A percentile compares a stretch with the other conserved stretches of the same genome.
phyloP scores from a whole-genome alignment of 2,329 filamentous ascomycete species.

The Nemania abortiva region DNA sequence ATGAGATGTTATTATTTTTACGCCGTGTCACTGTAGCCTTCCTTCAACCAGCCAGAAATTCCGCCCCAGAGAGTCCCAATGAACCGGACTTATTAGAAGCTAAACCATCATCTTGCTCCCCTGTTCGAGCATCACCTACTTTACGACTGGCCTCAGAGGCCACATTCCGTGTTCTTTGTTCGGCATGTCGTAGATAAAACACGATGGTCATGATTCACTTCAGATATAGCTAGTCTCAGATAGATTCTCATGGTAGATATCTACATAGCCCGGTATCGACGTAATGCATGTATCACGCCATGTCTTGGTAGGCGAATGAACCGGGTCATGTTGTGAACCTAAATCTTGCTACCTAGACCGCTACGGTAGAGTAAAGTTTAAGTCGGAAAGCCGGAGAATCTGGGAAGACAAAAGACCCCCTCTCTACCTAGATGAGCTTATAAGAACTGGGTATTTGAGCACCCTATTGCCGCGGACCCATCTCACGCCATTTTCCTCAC shows the following conservation, averaged over 20 bases:
- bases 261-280: no score
- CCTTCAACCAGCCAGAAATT: no score
- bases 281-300: not conserved
- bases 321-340: not conserved
- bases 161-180: not conserved
- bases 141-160: not conserved
- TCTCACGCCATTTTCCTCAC: not conserved
- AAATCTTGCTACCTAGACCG: not conserved
- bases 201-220: not conserved
- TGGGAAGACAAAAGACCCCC: no score
- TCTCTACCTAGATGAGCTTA: not conserved
- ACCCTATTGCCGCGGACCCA: not conserved
- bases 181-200: not conserved
- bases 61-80: no score
- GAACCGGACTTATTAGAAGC: no score
- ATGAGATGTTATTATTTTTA: no score
- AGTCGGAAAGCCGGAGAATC: not conserved
- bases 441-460: not conserved
- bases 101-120: no score
- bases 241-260: not conserved
- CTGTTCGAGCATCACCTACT: not conserved
- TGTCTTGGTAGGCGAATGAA: not conserved
- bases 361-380: not conserved
- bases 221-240: not conserved
- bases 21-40: no score